phyloP scores from a whole-genome alignment of 2,329 filamentous ascomycete genomes.

The Ophiostoma sp. region DNA sequence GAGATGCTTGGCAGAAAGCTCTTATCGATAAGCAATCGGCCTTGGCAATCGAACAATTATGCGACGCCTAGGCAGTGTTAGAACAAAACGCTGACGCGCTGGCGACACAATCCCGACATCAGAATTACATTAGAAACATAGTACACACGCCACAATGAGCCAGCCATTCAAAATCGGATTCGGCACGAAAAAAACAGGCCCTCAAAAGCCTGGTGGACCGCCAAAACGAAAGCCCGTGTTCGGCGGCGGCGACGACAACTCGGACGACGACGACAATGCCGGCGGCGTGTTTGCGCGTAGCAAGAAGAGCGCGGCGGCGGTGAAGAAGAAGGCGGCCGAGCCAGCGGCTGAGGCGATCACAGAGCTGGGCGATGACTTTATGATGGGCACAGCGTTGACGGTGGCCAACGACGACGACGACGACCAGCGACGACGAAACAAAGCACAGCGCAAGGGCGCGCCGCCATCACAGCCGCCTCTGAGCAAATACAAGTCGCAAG shows the following conservation, averaged over 20 bases:
- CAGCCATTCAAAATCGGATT: constrained; percentile 28
- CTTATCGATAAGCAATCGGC: constrained; percentile 19
- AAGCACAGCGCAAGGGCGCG: constrained; percentile 11
- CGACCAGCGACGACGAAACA: constrained; percentile 4
- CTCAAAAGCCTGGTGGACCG: constrained; percentile 52
- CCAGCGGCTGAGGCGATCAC: constrained; percentile 52
- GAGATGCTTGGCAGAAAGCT: constrained; percentile 10
- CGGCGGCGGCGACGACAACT: constrained; percentile 52
- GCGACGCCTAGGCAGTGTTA: background rate
- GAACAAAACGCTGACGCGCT: background rate
- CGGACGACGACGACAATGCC: constrained; percentile 33
- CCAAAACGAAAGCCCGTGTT: constrained; percentile 53
- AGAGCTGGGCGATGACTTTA: constrained; percentile 51
- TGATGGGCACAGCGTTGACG: constrained; percentile 29
- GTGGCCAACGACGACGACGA: background rate
- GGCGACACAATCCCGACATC: background rate
- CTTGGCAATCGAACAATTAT: background rate
- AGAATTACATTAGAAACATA: background rate
- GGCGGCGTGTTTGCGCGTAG: constrained; percentile 20
- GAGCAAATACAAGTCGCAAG: constrained; percentile 40
- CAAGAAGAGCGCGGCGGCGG: background rate
- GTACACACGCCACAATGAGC: constrained; percentile 13
- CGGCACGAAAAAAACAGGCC: constrained; percentile 38
- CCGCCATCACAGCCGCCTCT: constrained; percentile 39
- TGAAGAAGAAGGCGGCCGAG: constrained; percentile 29